Evolutionary conservation across 2,329 filamentous ascomycete genomes (phyloP).

Genomic region (Raffaelea arxii): DNA sequence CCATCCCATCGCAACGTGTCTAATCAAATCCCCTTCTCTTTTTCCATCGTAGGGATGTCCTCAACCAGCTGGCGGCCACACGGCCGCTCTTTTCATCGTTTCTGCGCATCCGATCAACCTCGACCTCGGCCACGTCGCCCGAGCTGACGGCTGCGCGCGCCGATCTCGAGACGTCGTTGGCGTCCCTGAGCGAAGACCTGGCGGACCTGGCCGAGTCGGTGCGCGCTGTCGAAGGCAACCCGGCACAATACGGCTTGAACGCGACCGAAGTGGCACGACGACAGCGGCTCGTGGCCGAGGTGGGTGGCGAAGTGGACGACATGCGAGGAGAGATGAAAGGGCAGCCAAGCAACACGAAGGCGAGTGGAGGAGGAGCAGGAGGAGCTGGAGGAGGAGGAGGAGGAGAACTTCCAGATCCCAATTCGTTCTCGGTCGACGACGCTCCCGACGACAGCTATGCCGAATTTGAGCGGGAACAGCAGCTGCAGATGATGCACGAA

Average conservation of each 20-base stretch:
- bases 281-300: slow-evolving; percentile 74
- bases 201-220: slow-evolving; percentile 82
- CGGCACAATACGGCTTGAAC: slow-evolving; percentile 77
- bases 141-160: slow-evolving; percentile 72
- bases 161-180: slow-evolving; percentile 58
- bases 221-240: slow-evolving; percentile 76
- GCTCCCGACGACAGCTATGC: slow-evolving; percentile 50
- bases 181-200: slow-evolving; percentile 70
- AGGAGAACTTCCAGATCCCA: slow-evolving; percentile 43
- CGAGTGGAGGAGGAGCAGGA: slow-evolving; percentile 32
- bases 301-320: slow-evolving; percentile 78
- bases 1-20: too few species aligned
- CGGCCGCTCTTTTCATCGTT: slow-evolving; percentile 90
- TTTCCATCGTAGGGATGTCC: slow-evolving; percentile 64
- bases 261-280: slow-evolving; percentile 72
- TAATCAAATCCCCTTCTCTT: background rate
- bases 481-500: slow-evolving; percentile 84
- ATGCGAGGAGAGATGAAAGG: slow-evolving; percentile 84
- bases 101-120: slow-evolving; percentile 84
- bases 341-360: too few species aligned
- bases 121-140: slow-evolving; percentile 60
- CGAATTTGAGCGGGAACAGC: slow-evolving; percentile 83
- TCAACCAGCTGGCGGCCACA: slow-evolving; percentile 68
- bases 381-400: slow-evolving; percentile 15
- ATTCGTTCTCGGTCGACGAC: slow-evolving; percentile 43